Conservation (phyloP, 192 early-diverging fungal species). For the Coemansia sp. region DNA sequence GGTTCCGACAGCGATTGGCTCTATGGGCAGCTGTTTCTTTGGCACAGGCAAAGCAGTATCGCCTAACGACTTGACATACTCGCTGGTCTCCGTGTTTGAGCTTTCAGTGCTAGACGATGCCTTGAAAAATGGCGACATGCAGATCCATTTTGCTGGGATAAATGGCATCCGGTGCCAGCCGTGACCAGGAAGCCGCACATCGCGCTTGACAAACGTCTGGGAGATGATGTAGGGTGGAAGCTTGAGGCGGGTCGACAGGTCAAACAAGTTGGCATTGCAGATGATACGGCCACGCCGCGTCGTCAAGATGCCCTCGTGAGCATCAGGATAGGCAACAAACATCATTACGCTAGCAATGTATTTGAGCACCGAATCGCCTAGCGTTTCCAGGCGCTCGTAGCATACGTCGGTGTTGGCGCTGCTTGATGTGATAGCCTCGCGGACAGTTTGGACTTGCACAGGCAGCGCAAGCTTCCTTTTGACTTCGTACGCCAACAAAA, state of each 20-base stretch:
- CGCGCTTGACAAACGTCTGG: conserved; percentile 26
- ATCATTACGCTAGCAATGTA: conserved; percentile 69
- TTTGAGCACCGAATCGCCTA: conserved; percentile 91
- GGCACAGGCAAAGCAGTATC: no score
- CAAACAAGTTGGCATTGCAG: conserved; percentile 72
- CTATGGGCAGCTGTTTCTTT: neutral
- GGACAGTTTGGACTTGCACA: conserved; percentile 49
- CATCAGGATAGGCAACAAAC: conserved; percentile 71
- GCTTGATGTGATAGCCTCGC: conserved; percentile 73
- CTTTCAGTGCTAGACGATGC: neutral
- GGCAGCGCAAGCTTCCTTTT: conserved; percentile 39
- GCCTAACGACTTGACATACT: neutral
- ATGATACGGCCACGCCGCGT: conserved; percentile 68
- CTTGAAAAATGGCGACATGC: neutral
- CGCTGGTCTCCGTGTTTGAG: neutral
- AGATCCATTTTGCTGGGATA: conserved; percentile 30
- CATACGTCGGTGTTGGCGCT: conserved; percentile 65
- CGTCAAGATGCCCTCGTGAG: conserved; percentile 82
- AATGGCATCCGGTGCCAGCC: conserved; percentile 35
- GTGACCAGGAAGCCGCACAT: conserved; percentile 30
- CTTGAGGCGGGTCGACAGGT: conserved; percentile 53
- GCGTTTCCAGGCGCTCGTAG: conserved; percentile 86
- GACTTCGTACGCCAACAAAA: conserved; percentile 56
- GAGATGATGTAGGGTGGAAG: conserved; percentile 61
- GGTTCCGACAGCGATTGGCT: conserved; percentile 3